Base-by-base conservation (phyloP, 495 filamentous ascomycete genomes). In the Sabuloglossum arenarium region DNA sequence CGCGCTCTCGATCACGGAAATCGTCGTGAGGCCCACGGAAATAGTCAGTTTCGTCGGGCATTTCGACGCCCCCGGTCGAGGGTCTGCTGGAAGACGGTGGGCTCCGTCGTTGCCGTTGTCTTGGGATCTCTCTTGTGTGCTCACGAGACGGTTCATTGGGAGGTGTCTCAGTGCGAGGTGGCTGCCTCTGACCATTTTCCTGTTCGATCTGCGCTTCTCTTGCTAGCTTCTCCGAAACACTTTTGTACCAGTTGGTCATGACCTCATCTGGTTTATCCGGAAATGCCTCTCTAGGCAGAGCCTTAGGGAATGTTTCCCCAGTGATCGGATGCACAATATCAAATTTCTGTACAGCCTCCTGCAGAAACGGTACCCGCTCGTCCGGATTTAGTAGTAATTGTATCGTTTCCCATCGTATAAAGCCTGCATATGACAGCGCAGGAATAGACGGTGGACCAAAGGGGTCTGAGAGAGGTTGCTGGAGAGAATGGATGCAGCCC, bases 331-430 rank as follows among this genome's bases (percentile, higher is more conserved):
- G 75, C 51, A 73, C 71, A 43, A 98, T 76, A 53, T 77, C 76
- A 74, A 86, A 94, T 42, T 83, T 71, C 32, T 70, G 74, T 10
- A 94, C 81, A 0, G 93, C 87, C 60, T 78, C 81, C 61, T 89
- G 88, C 8, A 98, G 64, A 60, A 86, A 89, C 1, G 79, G 79
- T 1, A 84, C 83, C 69, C 97, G 90, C 62, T 90, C 85, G 59
- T 87, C 81, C 1, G 93, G 91, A 54, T 82, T 85, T 12, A 97
- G 76, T 30, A 97, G 73, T 29, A 94, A 70, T 68, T 97, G 88
- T 16, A 98, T 88, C 1, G 85, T 85, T 73, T 96, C 86, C 89
- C 90, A 98, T 63, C 82, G 80, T 42, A 90, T 81, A 65, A 94
- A 98, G 25, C 91, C 91, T 59, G 77, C 78, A 0, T 75, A 71